These are phyloP conservation scores for Parastagonospora avenae DNA, from an alignment of 2,329 filamentous ascomycete genomes.

Conservation along the genomic window DNA sequence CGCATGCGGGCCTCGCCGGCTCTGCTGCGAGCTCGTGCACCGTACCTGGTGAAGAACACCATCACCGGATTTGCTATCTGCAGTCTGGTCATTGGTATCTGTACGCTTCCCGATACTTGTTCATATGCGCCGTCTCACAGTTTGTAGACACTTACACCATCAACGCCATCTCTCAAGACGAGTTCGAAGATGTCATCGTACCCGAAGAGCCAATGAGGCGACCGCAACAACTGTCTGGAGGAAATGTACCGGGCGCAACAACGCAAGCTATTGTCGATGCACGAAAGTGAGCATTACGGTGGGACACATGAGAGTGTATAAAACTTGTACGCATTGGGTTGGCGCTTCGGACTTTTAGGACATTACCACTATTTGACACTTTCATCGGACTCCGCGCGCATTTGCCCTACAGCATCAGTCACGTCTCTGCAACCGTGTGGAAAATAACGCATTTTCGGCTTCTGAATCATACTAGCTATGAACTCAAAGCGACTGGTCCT, in stretches of 20 bases:
- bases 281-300: slow-evolving; percentile 23
- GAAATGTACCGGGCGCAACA: slow-evolving; percentile 17
- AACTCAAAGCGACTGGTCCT: no score
- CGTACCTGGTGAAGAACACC: slow-evolving; percentile 89
- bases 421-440: no score
- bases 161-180: slow-evolving; percentile 88
- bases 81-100: slow-evolving; percentile 80
- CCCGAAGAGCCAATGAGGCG: slow-evolving; percentile 70
- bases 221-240: slow-evolving; percentile 27
- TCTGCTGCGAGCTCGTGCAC: slow-evolving; percentile 86
- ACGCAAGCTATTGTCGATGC: slow-evolving; percentile 36
- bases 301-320: slow-evolving; percentile 30
- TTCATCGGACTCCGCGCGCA: no score
- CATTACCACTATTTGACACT: slow-evolving; percentile 15
- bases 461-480: no score
- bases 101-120: slow-evolving; percentile 55
- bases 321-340: slow-evolving; percentile 33
- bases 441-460: no score
- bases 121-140: slow-evolving; percentile 12
- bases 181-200: slow-evolving; percentile 93
- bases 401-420: no score
- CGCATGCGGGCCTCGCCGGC: slow-evolving; percentile 84
- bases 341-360: slow-evolving; percentile 29
- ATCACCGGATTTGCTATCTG: slow-evolving; percentile 78
- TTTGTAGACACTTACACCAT: slow-evolving; percentile 71